Evolutionary conservation across 2,329 filamentous ascomycete species (phyloP).

Genomic region (Stenocarpella maydis): DNA sequence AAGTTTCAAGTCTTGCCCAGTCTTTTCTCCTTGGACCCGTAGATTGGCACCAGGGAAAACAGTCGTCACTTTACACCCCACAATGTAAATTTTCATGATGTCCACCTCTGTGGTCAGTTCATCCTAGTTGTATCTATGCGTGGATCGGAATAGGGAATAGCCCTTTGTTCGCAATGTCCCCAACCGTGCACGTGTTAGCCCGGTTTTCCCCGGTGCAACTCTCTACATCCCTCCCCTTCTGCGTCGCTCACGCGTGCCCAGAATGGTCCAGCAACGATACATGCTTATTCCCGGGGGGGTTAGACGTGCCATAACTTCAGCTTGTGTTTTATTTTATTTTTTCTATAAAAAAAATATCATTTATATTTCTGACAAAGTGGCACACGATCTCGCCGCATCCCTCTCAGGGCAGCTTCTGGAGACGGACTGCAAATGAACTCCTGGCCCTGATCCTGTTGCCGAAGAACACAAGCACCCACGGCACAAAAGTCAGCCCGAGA

Average conservation of each 20-base stretch:
- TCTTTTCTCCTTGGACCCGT: background rate
- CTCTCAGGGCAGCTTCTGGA: slow-evolving; percentile 25
- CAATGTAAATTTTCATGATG: no score
- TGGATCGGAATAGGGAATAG: no score
- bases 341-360: no score
- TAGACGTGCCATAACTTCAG: background rate
- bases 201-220: no score
- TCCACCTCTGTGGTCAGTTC: no score
- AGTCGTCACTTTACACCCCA: no score
- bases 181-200: no score
- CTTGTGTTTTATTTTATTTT: background rate
- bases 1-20: background rate
- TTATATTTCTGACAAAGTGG: no score
- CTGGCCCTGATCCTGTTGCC: slow-evolving; percentile 78
- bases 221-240: background rate
- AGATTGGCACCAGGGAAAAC: background rate
- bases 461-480: slow-evolving; percentile 84
- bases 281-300: background rate
- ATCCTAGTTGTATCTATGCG: no score
- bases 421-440: slow-evolving; percentile 77
- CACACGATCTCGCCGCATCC: background rate
- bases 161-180: no score
- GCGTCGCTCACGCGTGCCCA: background rate
- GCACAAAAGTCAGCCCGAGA: slow-evolving; percentile 75
- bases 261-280: background rate